Evolutionary conservation across 345 rosid genomes (phyloP).

Genomic region (Brassica napus): Da-Ae NC_063447.1:54032001-54032500

Average conservation of each 20-base stretch:
- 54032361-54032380: background rate
- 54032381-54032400: background rate
- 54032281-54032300: background rate
- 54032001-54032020: background rate
- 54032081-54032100: background rate
- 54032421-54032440: background rate
- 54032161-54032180: background rate
- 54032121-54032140: background rate
- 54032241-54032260: background rate
- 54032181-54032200: background rate
- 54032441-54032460: background rate
- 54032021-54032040: background rate
- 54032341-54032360: background rate
- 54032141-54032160: background rate
- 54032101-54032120: background rate
- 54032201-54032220: background rate
- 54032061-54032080: slow-evolving; percentile 4
- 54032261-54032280: background rate
- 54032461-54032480: background rate
- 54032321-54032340: background rate
- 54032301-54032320: background rate
- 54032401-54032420: background rate
- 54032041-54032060: background rate
- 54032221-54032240: background rate
- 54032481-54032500: slow-evolving; percentile 46